Evolutionary conservation across 768 basidiomycete species (phyloP).

Genomic region (Lactarius pseudohatsudake): DNA sequence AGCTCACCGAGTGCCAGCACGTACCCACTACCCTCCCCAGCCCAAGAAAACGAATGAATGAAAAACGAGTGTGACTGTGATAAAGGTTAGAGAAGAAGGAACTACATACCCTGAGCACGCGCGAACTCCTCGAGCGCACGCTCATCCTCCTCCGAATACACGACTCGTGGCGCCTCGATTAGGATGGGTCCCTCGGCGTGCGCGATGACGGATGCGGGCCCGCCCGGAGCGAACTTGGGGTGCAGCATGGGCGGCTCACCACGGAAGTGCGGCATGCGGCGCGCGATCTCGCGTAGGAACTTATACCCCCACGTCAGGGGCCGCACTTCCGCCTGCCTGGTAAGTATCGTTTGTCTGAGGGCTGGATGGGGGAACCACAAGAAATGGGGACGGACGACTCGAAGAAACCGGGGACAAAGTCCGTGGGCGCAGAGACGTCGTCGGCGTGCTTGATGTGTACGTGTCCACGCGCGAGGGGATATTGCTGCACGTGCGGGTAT

Average conservation of each 20-base stretch:
- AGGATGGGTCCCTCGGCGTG: slow-evolving; percentile 28
- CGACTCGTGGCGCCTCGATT: slow-evolving; percentile 33
- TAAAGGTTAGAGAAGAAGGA: background rate
- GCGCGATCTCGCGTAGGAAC: slow-evolving; percentile 49
- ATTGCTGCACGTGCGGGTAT: background rate
- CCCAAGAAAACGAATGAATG: background rate
- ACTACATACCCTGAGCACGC: slow-evolving; percentile 16
- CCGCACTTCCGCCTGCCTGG: slow-evolving; percentile 38
- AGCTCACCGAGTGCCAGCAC: slow-evolving; percentile 37
- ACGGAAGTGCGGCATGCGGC: slow-evolving; percentile 47
- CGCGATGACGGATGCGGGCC: slow-evolving; percentile 29
- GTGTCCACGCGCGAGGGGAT: slow-evolving; percentile 28
- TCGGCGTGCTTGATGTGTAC: slow-evolving; percentile 30
- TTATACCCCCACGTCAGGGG: slow-evolving; percentile 58
- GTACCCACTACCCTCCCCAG: slow-evolving; percentile 33
- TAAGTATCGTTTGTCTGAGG: background rate
- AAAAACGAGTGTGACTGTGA: background rate
- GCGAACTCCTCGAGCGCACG: slow-evolving; percentile 36
- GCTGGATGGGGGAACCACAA: too few relatives aligned
- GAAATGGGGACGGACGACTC: slow-evolving; percentile 33
- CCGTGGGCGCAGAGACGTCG: slow-evolving; percentile 28
- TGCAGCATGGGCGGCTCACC: slow-evolving; percentile 34
- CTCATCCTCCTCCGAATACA: slow-evolving; percentile 40
- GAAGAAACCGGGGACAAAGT: slow-evolving; percentile 31
- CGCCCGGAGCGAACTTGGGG: slow-evolving; percentile 36